Conservation (phyloP, 768 basidiomycete species). For the Pulveroboletus sp. region DNA sequence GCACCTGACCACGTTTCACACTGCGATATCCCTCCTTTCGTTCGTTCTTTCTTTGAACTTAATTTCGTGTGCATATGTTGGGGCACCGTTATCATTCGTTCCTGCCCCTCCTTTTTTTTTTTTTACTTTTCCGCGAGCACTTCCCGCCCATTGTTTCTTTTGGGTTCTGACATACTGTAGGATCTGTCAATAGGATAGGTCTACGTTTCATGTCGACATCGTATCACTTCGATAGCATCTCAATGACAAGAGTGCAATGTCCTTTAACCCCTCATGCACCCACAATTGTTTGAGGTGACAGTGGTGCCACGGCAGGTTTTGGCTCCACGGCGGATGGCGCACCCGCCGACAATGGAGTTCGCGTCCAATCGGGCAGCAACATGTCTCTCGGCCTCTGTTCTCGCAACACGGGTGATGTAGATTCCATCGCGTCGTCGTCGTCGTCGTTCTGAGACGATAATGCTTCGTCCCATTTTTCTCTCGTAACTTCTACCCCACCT, state of each 20-base stretch:
- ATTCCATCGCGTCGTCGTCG: conserved; percentile 36
- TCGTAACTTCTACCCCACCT: conserved; percentile 72
- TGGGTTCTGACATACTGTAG: neutral
- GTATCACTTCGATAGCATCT: conserved; percentile 7
- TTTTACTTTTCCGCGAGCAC: neutral
- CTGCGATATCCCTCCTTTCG: neutral
- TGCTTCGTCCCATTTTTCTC: conserved; percentile 85
- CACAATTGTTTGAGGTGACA: conserved; percentile 27
- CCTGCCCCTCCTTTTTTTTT: neutral
- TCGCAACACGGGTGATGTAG: conserved; percentile 9
- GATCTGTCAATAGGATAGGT: conserved; percentile 6
- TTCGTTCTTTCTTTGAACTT: neutral
- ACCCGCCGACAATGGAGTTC: conserved; percentile 53
- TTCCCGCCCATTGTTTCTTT: neutral
- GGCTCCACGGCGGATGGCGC: conserved; percentile 51
- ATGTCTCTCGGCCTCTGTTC: conserved; percentile 38
- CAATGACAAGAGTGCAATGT: conserved; percentile 7
- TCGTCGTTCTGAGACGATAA: conserved; percentile 39
- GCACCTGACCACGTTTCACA: neutral
- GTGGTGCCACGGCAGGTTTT: conserved; percentile 1
- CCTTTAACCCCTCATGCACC: conserved; percentile 27
- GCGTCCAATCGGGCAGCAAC: conserved; percentile 81
- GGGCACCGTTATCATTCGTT: neutral
- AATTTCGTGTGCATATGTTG: neutral
- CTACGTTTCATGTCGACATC: conserved; percentile 7